Evolutionary conservation across 2,329 filamentous ascomycete species (phyloP), one percentile per base, ranked within the genome.

Genomic region (Aspergillus persii): DNA sequence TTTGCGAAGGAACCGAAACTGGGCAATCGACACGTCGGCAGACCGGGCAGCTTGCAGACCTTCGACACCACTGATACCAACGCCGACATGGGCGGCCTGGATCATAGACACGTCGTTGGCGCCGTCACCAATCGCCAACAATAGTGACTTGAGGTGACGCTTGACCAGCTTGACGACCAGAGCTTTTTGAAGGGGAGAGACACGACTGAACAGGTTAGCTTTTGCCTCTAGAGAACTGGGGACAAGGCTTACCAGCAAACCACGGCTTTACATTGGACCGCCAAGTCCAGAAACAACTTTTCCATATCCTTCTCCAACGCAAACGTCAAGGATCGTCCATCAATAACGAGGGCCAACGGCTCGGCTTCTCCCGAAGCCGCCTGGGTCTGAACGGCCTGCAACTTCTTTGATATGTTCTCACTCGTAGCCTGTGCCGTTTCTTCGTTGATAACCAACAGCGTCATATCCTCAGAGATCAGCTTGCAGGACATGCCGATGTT

Each of bases 31-130:
- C 50, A 99, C 92, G 78, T 99, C 95, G 59, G 95, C 95, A 69
- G 92, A 96, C 70, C 95, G 88, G 51, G 95, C 95, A 50, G 95
- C 95, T 78, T 99, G 95, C 0, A 99, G 86, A 83, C 95, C 95
- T 83, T 99, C 95, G 64, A 96, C 86, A 77, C 95, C 95, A 71
- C 92, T 96, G 76, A 99, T 99, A 77, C 95, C 95, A 49, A 99
- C 91, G 64, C 95, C 95, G 65, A 99, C 96, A 74, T 99, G 95
- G 11, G 95, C 95, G 9, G 95, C 95, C 80, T 99, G 95, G 57
- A 99, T 99, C 95, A 99, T 99, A 18, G 94, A 97, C n/a, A 99
- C 95, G 71, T 99, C 95, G 77, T 99, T 99, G 50, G 95, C 95
- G 65, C 95, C 95, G 70, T 99, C 95, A 66, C 95, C 95, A 74